A percentile compares a stretch with the other conserved stretches of the same genome.
These are phyloP conservation scores for Aspergillus biplanus DNA, from an alignment of 495 filamentous ascomycete species.

Conservation along the genomic window DNA sequence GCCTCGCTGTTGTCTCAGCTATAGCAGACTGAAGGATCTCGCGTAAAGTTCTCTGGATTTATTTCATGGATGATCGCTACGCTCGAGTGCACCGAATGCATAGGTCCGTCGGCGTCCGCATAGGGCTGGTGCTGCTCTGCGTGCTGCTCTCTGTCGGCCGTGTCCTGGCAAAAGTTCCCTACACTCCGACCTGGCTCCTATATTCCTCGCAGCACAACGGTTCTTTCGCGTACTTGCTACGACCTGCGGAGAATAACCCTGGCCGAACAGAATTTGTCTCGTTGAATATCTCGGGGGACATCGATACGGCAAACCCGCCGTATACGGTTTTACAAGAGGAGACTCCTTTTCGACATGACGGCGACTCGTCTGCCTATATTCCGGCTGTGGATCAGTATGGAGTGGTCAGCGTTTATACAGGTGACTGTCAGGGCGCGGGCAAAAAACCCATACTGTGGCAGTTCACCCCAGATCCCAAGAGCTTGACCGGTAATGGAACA, in stretches of 20 bases:
- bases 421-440: constrained; percentile 60
- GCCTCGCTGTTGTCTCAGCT: constrained; percentile 19
- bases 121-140: constrained; percentile 23
- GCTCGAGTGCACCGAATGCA: constrained; percentile 21
- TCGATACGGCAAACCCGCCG: constrained; percentile 55
- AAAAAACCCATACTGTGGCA: constrained; percentile 55
- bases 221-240: constrained; percentile 64
- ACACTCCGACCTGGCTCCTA: constrained; percentile 71
- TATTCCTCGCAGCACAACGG: constrained; percentile 56
- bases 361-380: constrained; percentile 55
- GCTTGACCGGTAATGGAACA: constrained; percentile 54
- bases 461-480: constrained; percentile 48
- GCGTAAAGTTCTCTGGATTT: constrained; percentile 15
- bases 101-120: constrained; percentile 24
- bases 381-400: constrained; percentile 68
- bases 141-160: constrained; percentile 27
- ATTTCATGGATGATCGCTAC: constrained; percentile 27
- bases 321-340: constrained; percentile 59
- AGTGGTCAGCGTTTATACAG: constrained; percentile 68
- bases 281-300: constrained; percentile 61
- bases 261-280: constrained; percentile 57
- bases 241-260: constrained; percentile 44
- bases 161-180: constrained; percentile 59
- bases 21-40: constrained; percentile 12
- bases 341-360: constrained; percentile 66